Conservation (phyloP, 139 green algal genomes). For the Micractinium conductrix region DNA sequence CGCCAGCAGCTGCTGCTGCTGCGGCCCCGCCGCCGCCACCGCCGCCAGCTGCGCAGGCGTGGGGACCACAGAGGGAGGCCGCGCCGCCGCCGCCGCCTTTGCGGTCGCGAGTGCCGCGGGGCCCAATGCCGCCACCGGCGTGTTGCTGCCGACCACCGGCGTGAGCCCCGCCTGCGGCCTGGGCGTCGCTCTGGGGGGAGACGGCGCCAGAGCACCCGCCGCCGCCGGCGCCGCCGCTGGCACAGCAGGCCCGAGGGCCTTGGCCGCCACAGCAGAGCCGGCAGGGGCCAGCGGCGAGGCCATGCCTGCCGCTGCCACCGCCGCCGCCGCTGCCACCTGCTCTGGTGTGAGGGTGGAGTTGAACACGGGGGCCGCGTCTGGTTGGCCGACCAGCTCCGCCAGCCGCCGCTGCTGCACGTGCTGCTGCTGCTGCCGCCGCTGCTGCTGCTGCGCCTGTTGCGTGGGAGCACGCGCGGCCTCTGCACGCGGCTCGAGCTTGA, state of each 20-base stretch:
- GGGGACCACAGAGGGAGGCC: too few relatives aligned
- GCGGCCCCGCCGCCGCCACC: not conserved
- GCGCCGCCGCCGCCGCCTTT: not conserved
- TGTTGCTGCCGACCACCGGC: slow-evolving; percentile 7
- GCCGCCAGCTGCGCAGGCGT: slow-evolving; percentile 18
- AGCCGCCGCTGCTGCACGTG: not conserved
- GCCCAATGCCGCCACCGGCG: not conserved
- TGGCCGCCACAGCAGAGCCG: slow-evolving; percentile 3
- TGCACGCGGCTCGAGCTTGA: too few relatives aligned
- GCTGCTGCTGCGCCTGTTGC: not conserved
- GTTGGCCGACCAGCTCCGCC: not conserved
- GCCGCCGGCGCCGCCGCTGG: not conserved
- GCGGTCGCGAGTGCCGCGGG: not conserved
- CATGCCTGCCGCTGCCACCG: not conserved
- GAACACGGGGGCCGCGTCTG: too few relatives aligned
- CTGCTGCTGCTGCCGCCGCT: not conserved
- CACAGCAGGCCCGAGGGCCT: not conserved
- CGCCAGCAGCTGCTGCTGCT: slow-evolving; percentile 10
- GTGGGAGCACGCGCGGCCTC: too few relatives aligned
- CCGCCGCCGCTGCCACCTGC: slow-evolving; percentile 13
- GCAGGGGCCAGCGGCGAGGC: slow-evolving; percentile 6
- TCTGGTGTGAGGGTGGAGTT: slow-evolving; percentile 20
- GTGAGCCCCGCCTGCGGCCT: not conserved
- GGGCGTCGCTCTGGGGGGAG: not conserved
- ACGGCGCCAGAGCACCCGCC: not conserved